Conservation (phyloP, 2,329 filamentous ascomycete genomes). For the Diplodia mutila region DNA sequence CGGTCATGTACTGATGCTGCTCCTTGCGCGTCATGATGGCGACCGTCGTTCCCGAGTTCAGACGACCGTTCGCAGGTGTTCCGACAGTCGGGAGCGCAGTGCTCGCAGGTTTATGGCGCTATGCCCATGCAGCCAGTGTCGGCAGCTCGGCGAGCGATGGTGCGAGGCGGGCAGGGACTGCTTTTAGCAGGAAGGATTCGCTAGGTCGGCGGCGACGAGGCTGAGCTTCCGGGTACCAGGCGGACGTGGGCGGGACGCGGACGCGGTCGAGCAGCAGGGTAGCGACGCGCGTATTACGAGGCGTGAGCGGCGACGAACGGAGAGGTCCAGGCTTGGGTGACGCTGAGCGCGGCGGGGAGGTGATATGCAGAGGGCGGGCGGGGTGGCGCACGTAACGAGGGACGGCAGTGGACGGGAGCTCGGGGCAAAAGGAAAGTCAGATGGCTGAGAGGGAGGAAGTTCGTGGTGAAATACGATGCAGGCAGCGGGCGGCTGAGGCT, state of each 20-base stretch:
- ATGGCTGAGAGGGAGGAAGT: conserved; percentile 6
- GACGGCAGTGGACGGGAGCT: conserved; percentile 2
- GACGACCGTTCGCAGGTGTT: background rate
- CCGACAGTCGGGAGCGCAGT: background rate
- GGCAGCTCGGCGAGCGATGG: conserved; percentile 1
- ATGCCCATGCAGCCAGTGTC: conserved; percentile 5
- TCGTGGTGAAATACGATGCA: conserved; percentile 20
- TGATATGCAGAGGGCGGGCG: background rate
- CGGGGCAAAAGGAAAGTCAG: conserved; percentile 1
- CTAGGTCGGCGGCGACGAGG: conserved; percentile 2
- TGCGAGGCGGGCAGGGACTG: background rate
- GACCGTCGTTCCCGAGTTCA: background rate
- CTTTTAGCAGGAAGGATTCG: conserved; percentile 16
- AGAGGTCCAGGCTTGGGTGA: background rate
- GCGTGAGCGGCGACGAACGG: background rate
- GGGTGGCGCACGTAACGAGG: conserved; percentile 6
- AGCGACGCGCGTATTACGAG: background rate
- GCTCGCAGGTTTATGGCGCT: conserved; percentile 13
- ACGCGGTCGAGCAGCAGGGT: no score
- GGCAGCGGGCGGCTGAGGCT: conserved; percentile 24
- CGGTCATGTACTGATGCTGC: conserved; percentile 24
- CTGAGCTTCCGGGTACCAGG: background rate
- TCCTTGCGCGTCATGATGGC: conserved; percentile 11
- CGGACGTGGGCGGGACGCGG: background rate
- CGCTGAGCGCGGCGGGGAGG: background rate